Percentiles rank a stretch among this genome's conserved stretches.
Evolutionary conservation across 495 filamentous ascomycete genomes (phyloP).

Genomic region (Penicillium maclennaniae): DNA sequence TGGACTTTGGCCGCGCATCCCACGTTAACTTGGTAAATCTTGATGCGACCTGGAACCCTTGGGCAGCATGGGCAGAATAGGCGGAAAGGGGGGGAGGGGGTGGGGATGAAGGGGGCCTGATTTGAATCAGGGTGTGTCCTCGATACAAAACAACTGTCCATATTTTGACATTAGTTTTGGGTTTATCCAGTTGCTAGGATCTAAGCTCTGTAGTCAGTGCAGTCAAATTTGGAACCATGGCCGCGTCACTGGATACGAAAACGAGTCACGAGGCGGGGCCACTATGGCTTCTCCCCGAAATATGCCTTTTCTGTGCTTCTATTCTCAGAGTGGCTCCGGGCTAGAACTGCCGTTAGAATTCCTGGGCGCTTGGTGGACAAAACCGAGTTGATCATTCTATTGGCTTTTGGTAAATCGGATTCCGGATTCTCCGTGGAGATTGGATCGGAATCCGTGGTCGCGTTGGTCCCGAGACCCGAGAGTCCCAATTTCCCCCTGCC

Average conservation of each 20-base stretch:
- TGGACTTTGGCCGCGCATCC: not conserved
- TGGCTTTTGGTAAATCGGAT: not conserved
- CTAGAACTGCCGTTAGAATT: constrained; percentile 7
- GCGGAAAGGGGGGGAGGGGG: not conserved
- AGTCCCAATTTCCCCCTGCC: constrained; percentile 1
- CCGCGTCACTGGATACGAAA: constrained; percentile 26
- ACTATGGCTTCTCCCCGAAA: constrained; percentile 20
- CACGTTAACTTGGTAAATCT: constrained; percentile 1
- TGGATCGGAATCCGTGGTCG: constrained; percentile 11
- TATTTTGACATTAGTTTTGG: not conserved
- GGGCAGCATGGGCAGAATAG: not conserved
- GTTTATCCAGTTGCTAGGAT: constrained; percentile 5
- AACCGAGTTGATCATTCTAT: constrained; percentile 6
- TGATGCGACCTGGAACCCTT: not conserved
- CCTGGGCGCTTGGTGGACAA: constrained; percentile 17
- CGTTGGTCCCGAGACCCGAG: constrained; percentile 15
- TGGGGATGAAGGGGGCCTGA: not conserved
- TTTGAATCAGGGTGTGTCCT: constrained; percentile 1
- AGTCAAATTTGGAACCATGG: constrained; percentile 18
- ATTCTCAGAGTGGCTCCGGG: constrained; percentile 13
- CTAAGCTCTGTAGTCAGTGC: constrained; percentile 20
- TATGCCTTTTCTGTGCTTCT: not conserved
- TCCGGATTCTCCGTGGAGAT: not conserved
- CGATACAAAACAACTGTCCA: not conserved
- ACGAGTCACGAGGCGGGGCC: constrained; percentile 24